Evolutionary conservation across 2,329 filamentous ascomycete genomes (phyloP).

Genomic region (Biscogniauxia mediterranea): DNA sequence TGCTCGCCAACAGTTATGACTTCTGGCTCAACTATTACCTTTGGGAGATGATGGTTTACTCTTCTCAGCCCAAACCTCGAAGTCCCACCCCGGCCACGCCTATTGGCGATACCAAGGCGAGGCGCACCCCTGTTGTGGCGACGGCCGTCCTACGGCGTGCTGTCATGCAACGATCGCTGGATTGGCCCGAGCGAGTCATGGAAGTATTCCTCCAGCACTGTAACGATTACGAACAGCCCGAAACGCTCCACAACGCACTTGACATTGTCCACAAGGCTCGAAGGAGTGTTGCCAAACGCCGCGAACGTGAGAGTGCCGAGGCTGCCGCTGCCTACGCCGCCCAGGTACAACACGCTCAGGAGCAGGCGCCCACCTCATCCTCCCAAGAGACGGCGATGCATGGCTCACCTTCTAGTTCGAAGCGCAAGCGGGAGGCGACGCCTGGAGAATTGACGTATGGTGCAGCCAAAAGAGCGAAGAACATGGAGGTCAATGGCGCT

Average conservation of each 20-base stretch:
- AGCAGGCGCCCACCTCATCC: constrained; percentile 32
- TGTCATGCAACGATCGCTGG: constrained; percentile 58
- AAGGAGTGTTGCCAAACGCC: constrained; percentile 61
- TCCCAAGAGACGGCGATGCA: constrained; percentile 26
- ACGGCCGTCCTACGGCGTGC: constrained; percentile 76
- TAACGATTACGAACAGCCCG: constrained; percentile 82
- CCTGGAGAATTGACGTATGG: constrained; percentile 49
- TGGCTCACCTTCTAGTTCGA: constrained; percentile 46
- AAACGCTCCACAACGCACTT: constrained; percentile 70
- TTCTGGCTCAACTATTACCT: constrained; percentile 93
- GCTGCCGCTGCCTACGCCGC: constrained; percentile 53
- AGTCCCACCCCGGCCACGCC: constrained; percentile 50
- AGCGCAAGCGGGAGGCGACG: constrained; percentile 72
- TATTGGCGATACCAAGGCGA: constrained; percentile 38
- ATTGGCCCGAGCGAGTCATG: constrained; percentile 75
- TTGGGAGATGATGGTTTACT: constrained; percentile 77
- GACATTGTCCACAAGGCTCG: constrained; percentile 69
- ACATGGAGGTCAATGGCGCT: constrained; percentile 33
- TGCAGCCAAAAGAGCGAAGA: constrained; percentile 66
- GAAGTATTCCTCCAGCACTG: constrained; percentile 77
- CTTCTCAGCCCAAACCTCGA: constrained; percentile 48
- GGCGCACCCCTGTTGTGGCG: constrained; percentile 68
- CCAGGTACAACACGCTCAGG: constrained; percentile 34
- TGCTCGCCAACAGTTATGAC: constrained; percentile 75
- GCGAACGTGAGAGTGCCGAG: constrained; percentile 63